Percentiles rank a stretch among this genome's conserved stretches.
Conservation (phyloP, 116 monocot species). For the Phalaenopsis hybrid region DNA sequence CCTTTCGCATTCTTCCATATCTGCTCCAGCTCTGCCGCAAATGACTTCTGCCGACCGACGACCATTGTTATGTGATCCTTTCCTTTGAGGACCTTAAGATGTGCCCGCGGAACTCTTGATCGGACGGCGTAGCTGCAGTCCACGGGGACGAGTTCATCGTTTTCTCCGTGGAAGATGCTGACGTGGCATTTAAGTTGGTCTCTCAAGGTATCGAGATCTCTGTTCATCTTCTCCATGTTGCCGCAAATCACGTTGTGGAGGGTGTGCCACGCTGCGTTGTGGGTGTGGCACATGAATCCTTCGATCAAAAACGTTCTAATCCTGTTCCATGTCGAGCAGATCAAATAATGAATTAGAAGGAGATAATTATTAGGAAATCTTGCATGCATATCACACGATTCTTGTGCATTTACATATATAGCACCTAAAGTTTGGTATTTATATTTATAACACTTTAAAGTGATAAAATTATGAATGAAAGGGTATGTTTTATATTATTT, state of each 20-base stretch:
- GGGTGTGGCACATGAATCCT: constrained; percentile 85
- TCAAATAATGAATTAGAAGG: neutral
- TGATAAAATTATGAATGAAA: too few species aligned
- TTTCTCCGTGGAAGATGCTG: constrained; percentile 63
- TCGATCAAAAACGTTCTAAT: constrained; percentile 72
- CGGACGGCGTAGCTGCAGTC: constrained; percentile 65
- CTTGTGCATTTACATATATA: too few species aligned
- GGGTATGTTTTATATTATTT: too few species aligned
- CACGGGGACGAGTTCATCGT: constrained; percentile 72
- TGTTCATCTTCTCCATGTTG: constrained; percentile 55
- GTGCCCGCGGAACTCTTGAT: constrained; percentile 48
- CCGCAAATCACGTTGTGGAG: constrained; percentile 93
- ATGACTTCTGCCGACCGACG: constrained; percentile 63
- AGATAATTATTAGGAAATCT: too few species aligned
- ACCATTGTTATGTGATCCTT: constrained; percentile 86
- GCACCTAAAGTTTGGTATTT: too few species aligned
- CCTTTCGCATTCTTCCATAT: constrained; percentile 47
- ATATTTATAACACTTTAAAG: too few species aligned
- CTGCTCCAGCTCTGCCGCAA: constrained; percentile 71
- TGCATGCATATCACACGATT: too few species aligned
- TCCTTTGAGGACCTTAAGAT: constrained; percentile 42
- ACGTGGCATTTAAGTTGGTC: constrained; percentile 56
- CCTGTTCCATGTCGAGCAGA: constrained; percentile 16
- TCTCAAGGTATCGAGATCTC: constrained; percentile 50
- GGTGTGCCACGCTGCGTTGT: constrained; percentile 90